Conservation (phyloP, 2,329 filamentous ascomycete genomes). For the Hypoxylon sp. region DNA sequence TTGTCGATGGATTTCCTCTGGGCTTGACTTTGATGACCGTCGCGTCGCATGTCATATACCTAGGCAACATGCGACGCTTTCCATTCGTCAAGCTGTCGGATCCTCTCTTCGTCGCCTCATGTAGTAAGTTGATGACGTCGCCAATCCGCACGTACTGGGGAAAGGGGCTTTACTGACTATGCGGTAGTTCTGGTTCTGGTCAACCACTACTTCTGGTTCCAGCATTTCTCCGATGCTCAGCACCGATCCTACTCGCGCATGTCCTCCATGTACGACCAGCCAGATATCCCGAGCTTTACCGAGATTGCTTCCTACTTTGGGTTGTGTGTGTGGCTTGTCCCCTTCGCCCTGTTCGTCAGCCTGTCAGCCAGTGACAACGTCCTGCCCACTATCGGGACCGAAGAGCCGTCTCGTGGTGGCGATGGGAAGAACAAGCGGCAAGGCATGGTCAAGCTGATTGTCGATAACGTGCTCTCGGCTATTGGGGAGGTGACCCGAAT, state of each 20-base stretch:
- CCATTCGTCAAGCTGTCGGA: slow-evolving; percentile 85
- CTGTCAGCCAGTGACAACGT: slow-evolving; percentile 95
- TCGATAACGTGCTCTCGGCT: slow-evolving; percentile 63
- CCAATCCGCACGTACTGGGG: neutral
- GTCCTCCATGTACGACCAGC: slow-evolving; percentile 68
- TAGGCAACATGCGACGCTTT: slow-evolving; percentile 81
- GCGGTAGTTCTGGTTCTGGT: slow-evolving; percentile 76
- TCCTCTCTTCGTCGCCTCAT: slow-evolving; percentile 85
- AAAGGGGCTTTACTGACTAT: slow-evolving; percentile 33
- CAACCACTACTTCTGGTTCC: slow-evolving; percentile 97
- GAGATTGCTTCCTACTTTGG: slow-evolving; percentile 97
- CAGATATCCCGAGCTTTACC: slow-evolving; percentile 79
- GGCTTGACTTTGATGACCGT: slow-evolving; percentile 77
- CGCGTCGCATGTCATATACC: slow-evolving; percentile 82
- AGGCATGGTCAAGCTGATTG: slow-evolving; percentile 71
- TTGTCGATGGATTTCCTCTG: slow-evolving; percentile 88
- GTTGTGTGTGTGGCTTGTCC: slow-evolving; percentile 94
- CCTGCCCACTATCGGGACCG: slow-evolving; percentile 87
- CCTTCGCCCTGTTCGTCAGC: slow-evolving; percentile 93
- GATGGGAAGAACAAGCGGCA: slow-evolving; percentile 62
- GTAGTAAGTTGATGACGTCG: slow-evolving; percentile 62
- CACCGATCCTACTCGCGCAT: slow-evolving; percentile 63
- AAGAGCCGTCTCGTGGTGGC: slow-evolving; percentile 60
- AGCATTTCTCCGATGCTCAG: slow-evolving; percentile 78
- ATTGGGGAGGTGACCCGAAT: slow-evolving; percentile 57